A percentile compares a stretch with the other conserved stretches of the same genome.
phyloP scores from a whole-genome alignment of 306 rosid species.

The Trifolium fragiferum region DNA sequence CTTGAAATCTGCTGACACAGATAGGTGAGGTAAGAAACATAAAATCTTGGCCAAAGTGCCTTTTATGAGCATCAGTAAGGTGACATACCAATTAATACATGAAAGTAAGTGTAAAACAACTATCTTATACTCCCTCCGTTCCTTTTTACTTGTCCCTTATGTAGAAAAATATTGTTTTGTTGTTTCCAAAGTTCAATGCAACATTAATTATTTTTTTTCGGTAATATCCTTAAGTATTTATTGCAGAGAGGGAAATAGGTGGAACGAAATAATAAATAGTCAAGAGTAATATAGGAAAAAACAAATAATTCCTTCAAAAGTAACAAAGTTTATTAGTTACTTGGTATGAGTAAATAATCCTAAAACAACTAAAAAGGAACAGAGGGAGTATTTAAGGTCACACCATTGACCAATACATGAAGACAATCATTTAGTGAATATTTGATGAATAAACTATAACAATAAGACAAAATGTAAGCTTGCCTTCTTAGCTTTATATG shows the following conservation, averaged over 20 bases:
- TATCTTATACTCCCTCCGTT: neutral
- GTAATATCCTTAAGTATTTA: no score
- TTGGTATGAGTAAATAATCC: no score
- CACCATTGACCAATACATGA: conserved; percentile 25
- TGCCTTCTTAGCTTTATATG: conserved; percentile 84
- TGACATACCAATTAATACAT: conserved; percentile 7
- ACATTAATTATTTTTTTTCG: no score
- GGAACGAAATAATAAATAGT: no score
- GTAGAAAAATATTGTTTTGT: no score
- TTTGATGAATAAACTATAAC: conserved; percentile 7
- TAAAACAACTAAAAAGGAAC: no score
- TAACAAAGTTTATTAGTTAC: no score
- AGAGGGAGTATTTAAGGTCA: neutral
- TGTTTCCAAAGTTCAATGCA: no score
- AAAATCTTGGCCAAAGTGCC: conserved; percentile 5
- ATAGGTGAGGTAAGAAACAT: conserved; percentile 29
- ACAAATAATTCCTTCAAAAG: no score
- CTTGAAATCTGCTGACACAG: conserved; percentile 65
- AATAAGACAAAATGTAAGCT: conserved; percentile 36
- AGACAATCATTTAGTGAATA: conserved; percentile 6
- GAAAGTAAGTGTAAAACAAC: neutral
- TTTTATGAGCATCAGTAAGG: conserved; percentile 35
- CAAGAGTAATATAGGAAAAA: no score
- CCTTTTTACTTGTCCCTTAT: no score
- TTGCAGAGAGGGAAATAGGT: no score